Conservation (phyloP, 768 basidiomycete genomes). For the Leccinum subgranulosum region DNA sequence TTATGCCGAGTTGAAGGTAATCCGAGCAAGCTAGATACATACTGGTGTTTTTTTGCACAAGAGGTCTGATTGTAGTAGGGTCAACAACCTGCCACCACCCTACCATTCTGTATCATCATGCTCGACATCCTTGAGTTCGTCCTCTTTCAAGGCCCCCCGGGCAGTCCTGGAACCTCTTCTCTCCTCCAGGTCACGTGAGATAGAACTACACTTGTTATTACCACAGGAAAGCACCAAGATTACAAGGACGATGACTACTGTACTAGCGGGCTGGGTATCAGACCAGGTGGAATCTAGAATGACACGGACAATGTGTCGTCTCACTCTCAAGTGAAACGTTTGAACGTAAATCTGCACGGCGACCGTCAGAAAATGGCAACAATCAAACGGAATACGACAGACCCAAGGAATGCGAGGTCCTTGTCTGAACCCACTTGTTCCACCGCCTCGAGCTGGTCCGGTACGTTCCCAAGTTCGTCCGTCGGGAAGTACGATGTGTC, state of each 20-base stretch:
- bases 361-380: background rate
- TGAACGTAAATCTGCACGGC: conserved; percentile 73
- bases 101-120: too few relatives aligned
- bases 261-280: conserved; percentile 28
- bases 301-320: background rate
- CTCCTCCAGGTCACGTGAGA: background rate
- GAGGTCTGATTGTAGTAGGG: too few relatives aligned
- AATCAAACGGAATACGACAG: conserved; percentile 17
- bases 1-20: too few relatives aligned
- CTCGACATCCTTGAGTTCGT: too few relatives aligned
- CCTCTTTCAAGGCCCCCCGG: too few relatives aligned
- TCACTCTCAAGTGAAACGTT: conserved; percentile 49
- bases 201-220: conserved; percentile 15
- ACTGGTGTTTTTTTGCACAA: too few relatives aligned
- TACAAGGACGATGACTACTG: conserved; percentile 26
- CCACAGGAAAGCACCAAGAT: conserved; percentile 21
- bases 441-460: conserved; percentile 56
- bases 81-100: too few relatives aligned
- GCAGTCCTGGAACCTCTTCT: too few relatives aligned
- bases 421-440: conserved; percentile 65
- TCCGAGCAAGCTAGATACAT: too few relatives aligned
- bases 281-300: conserved; percentile 4
- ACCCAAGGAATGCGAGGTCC: conserved; percentile 68
- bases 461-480: conserved; percentile 78
- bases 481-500: conserved; percentile 98